Base-by-base conservation (phyloP, 169 alveolate genomes). In the Plasmodium vinckei region DNA sequence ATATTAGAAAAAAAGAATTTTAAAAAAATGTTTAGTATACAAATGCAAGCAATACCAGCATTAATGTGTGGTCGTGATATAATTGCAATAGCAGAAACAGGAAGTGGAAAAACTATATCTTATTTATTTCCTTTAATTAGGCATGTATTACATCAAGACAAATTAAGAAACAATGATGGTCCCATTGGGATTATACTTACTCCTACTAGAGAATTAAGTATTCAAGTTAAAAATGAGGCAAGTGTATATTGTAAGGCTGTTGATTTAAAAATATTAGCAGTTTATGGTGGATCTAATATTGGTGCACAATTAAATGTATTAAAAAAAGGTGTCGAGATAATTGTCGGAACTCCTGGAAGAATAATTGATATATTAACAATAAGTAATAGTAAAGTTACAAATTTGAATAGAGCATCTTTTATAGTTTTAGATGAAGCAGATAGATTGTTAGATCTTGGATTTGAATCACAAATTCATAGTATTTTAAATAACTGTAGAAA, bases 81-180 rank as follows among this genome's bases (percentile, higher is more conserved):
- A 51, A 97, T 99, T 33, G 99, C 99, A 21, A 98, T 98, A 9
- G 99, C 99, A 0, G 99, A 98, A 87, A 99, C 99, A 9, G 99
- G 99, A 65, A 97, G 94, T 79, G 99, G 99, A 1, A 98, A 98
- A 94, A 99, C 99, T 2, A 87, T 99, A 46, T 99, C 99, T 12
- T 99, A 98, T 91, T 87, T 98, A 79, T 96, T 99, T 64, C 99
- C 99, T 0, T 93, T 98, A 92, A 82, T 98, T 17, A 92, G 99
- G 46, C 99, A 98, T 93, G 98, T 97, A 0, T 68, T 95, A 57
- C 98, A 94, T 69, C 97, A 98, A 79, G 92, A 95, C 9, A 89
- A 88, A 42, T 71, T 97, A 17, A 82, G 96, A 75, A 98, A 96
- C 71, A 97, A 96, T 54, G 99, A 98, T 46, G 99, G 99, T 5